phyloP scores from a whole-genome alignment of 2,329 filamentous ascomycete genomes.

The Lecanicillium sp. region DNA sequence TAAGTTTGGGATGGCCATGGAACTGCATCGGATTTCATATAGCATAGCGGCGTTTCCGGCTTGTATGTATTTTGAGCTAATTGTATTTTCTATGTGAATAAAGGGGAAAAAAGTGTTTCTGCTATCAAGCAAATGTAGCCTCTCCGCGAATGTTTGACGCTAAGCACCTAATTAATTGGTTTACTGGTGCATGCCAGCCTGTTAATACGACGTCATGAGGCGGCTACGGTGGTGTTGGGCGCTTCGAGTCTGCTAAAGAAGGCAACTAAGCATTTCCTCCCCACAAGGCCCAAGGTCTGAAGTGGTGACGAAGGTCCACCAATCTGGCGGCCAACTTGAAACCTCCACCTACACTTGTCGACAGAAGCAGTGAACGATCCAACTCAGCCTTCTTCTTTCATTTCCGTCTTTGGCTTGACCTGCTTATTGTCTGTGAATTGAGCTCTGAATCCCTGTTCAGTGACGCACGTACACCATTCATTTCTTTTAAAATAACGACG shows the following conservation, averaged over 20 bases:
- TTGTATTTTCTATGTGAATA: slow-evolving; percentile 14
- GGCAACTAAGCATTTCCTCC: no score
- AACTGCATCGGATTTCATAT: slow-evolving; percentile 11
- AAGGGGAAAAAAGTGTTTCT: neutral
- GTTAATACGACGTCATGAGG: slow-evolving; percentile 10
- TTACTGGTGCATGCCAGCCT: neutral
- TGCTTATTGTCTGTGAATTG: no score
- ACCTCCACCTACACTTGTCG: slow-evolving; percentile 9
- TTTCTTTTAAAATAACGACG: no score
- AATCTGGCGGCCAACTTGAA: slow-evolving; percentile 9
- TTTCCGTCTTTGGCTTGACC: no score
- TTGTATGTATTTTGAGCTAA: slow-evolving; percentile 11
- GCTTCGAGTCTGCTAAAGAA: no score
- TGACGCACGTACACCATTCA: no score
- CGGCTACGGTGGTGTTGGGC: neutral
- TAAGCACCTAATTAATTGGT: no score
- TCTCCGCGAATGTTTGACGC: no score
- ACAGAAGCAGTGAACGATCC: neutral
- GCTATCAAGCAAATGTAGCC: no score
- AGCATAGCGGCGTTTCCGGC: slow-evolving; percentile 14
- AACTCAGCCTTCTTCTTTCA: neutral
- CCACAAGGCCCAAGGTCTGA: no score
- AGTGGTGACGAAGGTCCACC: slow-evolving; percentile 2
- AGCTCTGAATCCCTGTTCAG: no score
- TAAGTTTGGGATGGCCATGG: slow-evolving; percentile 2